phyloP scores from a whole-genome alignment of 345 rosid species.

The Euphorbia peplus region DNA sequence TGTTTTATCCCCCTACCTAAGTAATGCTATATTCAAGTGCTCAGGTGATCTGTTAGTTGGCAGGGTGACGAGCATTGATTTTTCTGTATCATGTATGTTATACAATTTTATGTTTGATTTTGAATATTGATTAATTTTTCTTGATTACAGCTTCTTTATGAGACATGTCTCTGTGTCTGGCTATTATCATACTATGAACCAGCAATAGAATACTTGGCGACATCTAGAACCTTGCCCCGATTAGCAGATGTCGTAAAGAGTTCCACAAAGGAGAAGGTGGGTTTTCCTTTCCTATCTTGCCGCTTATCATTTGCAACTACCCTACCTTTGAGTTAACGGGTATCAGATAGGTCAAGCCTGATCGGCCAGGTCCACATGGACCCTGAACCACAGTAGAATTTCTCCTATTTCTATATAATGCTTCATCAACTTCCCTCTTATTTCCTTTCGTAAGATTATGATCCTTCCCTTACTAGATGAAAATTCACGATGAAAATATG shows the following conservation, averaged over 20 bases:
- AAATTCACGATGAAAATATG: constrained; percentile 10
- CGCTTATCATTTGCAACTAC: background rate
- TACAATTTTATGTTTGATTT: background rate
- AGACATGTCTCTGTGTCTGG: constrained; percentile 94
- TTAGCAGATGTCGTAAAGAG: constrained; percentile 78
- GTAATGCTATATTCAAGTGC: background rate
- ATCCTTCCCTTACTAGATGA: constrained; percentile 1
- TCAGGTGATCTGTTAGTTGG: constrained; percentile 2
- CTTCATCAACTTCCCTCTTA: constrained; percentile 1
- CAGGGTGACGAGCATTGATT: background rate
- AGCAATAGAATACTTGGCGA: constrained; percentile 80
- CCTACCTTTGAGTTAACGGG: background rate
- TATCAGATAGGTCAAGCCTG: too few species aligned
- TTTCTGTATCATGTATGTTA: background rate
- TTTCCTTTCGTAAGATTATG: background rate
- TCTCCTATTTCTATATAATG: background rate
- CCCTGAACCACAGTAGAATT: too few species aligned
- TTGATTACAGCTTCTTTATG: constrained; percentile 80
- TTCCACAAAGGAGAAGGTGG: constrained; percentile 93
- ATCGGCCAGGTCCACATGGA: too few species aligned
- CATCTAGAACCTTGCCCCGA: constrained; percentile 75
- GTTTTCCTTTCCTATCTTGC: constrained; percentile 17
- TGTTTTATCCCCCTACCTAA: background rate
- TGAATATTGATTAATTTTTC: constrained; percentile 12
- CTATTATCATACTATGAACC: constrained; percentile 90